Percentiles rank a stretch among this genome's conserved stretches.
Evolutionary conservation across 345 rosid species (phyloP).

Genomic region (Corymbia maculata): DNA sequence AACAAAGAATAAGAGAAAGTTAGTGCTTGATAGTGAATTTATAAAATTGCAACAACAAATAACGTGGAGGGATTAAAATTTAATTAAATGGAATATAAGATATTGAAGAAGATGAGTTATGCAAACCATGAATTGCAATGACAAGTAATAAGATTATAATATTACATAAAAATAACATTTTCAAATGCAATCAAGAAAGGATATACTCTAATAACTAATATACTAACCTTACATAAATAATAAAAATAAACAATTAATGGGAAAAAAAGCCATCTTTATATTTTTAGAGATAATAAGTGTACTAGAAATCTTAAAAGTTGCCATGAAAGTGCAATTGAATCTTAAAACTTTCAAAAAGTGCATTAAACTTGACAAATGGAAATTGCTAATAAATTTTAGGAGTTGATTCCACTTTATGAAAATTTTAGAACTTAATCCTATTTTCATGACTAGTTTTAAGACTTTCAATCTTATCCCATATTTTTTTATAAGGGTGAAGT

Average conservation of each 20-base stretch:
- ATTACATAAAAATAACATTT: neutral
- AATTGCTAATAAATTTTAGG: too few species aligned
- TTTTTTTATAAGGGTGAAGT: neutral
- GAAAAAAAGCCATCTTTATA: neutral
- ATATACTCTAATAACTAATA: neutral
- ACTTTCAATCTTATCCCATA: neutral
- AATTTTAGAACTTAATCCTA: neutral
- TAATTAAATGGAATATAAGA: neutral
- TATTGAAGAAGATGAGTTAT: neutral
- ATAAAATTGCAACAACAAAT: neutral
- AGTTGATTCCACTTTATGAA: fast-evolving
- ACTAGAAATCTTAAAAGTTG: fast-evolving
- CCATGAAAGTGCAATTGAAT: neutral
- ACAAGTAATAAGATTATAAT: neutral
- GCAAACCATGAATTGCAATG: neutral
- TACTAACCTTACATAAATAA: neutral
- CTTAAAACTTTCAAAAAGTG: neutral
- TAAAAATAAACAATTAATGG: neutral
- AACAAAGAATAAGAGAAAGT: neutral
- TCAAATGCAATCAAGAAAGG: neutral
- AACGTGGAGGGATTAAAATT: neutral
- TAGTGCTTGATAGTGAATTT: neutral
- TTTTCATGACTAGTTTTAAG: too few species aligned
- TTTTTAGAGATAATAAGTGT: neutral
- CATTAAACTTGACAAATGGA: fast-evolving